phyloP scores from a whole-genome alignment of 331 rosid genomes.

The Malus hybrid region DNA sequence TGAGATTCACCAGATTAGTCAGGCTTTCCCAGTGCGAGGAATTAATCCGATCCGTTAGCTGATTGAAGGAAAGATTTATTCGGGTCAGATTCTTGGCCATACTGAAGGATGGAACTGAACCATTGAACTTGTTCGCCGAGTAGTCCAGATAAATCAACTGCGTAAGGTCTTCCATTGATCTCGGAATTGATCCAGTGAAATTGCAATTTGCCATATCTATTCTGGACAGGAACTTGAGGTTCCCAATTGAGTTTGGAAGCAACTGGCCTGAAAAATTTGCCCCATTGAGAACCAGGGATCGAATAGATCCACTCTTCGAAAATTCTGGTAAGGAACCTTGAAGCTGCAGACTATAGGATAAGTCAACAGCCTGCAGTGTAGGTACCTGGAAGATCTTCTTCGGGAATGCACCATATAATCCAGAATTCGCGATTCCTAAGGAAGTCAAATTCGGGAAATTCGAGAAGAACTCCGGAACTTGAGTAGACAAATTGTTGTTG shows the following conservation, averaged over 20 bases:
- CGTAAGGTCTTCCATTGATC: neutral
- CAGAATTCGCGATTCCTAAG: neutral
- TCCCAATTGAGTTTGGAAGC: neutral
- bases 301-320: conserved; percentile 9
- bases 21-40: conserved; percentile 16
- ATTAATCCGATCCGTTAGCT: conserved; percentile 1
- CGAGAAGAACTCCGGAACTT: neutral
- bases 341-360: neutral
- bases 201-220: neutral
- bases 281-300: too few relatives aligned
- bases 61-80: conserved; percentile 17
- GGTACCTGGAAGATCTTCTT: too few relatives aligned
- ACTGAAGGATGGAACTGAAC: neutral
- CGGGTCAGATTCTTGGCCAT: conserved; percentile 7
- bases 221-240: conserved; percentile 19
- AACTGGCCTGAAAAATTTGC: neutral
- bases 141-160: conserved; percentile 9
- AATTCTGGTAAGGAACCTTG: conserved; percentile 24
- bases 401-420: conserved; percentile 42
- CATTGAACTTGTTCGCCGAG: conserved; percentile 3
- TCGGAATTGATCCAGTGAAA: conserved; percentile 20
- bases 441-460: conserved; percentile 20
- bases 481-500: conserved; percentile 13
- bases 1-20: conserved; percentile 8
- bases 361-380: too few relatives aligned